Base-by-base conservation (phyloP, 2,329 filamentous ascomycete genomes). In the Pseudogymnoascus sp. region DNA sequence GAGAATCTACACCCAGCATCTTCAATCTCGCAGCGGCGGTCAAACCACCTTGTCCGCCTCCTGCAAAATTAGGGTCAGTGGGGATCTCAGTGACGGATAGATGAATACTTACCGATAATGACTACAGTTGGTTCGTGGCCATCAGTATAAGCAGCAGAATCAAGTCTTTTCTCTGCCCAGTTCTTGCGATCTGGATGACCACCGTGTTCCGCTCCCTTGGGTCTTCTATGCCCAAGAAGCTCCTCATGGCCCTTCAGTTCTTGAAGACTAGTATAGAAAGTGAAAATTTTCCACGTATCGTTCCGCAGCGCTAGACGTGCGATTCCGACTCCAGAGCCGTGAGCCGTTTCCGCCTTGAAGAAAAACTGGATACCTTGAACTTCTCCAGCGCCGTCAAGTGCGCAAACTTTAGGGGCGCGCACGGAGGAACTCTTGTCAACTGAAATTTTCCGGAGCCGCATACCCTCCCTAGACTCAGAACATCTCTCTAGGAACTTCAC, bases 11-110 rank as follows among this genome's bases (percentile, higher is more conserved):
- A 1, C 81, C 78, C 1, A 87, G 77, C 77, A 83, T 82, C 68
- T 85, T 84, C 24, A 89, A 77, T 3, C 85, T 79, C 0, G 84
- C 85, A 0, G 82, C 84, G 0, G 77, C 75, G 0, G 80, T 82
- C 2, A 89, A 75, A 0, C 86, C 86, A 4, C 79, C 80, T 70
- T 89, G 86, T 0, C 86, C 85, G 22, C 82, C 83, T 37, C 84
- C 84, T 81, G 40, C 3, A 60, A 41, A 26, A n/a, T 67, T 53
- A 46, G 62, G 65, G 14, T 66, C 41, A 65, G 62, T 62, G 28
- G 61, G 38, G 6, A 19, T 46, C 50, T 22, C n/a, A 46, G 33
- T 35, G 33, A 35, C 12, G 12, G 10, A 12, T 35, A 38, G 28
- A 22, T 16, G 31, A 16, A 60, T 62, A 38, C 78, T 65, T 76